Percentiles rank a stretch among this genome's conserved stretches.
Conservation (phyloP, 305 asterid species). For the Lippia alba region DNA sequence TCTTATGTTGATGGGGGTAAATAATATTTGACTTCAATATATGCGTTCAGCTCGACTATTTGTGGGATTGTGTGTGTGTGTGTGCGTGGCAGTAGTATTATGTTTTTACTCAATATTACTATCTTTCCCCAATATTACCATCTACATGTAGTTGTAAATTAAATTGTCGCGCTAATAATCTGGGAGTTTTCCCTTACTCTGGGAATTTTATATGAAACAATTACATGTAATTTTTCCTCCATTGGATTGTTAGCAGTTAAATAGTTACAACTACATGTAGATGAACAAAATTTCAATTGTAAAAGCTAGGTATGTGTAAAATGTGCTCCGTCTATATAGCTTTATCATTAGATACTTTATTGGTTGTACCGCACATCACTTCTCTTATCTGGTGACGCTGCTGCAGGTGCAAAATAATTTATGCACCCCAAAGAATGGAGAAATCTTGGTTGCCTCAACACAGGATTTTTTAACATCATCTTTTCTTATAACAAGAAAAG, state of each 20-base stretch:
- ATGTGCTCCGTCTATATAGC: conserved; percentile 17
- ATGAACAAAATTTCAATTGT: conserved; percentile 15
- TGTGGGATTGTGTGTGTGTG: not conserved
- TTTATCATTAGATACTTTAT: conserved; percentile 19
- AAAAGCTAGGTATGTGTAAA: conserved; percentile 9
- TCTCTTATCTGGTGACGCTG: conserved; percentile 24
- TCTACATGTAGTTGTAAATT: too few species aligned
- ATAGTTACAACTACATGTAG: not conserved
- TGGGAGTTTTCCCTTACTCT: not conserved
- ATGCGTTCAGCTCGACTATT: conserved; percentile 26
- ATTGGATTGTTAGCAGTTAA: not conserved
- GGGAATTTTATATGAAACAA: not conserved
- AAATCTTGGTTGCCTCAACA: conserved; percentile 98
- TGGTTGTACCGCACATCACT: conserved; percentile 25
- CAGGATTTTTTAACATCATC: conserved; percentile 97
- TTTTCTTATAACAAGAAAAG: conserved; percentile 93
- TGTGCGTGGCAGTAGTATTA: not conserved
- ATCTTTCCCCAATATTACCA: not conserved
- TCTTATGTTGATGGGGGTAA: conserved; percentile 93
- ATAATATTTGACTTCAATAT: conserved; percentile 24
- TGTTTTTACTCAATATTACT: conserved; percentile 4
- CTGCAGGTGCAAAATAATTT: conserved; percentile 98
- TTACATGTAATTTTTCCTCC: not conserved
- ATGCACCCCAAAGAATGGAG: conserved; percentile 99
- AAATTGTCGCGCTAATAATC: not conserved